A percentile compares a stretch with the other conserved stretches of the same genome.
phyloP scores from a whole-genome alignment of 768 basidiomycete genomes.

The Lactarius vividus region DNA sequence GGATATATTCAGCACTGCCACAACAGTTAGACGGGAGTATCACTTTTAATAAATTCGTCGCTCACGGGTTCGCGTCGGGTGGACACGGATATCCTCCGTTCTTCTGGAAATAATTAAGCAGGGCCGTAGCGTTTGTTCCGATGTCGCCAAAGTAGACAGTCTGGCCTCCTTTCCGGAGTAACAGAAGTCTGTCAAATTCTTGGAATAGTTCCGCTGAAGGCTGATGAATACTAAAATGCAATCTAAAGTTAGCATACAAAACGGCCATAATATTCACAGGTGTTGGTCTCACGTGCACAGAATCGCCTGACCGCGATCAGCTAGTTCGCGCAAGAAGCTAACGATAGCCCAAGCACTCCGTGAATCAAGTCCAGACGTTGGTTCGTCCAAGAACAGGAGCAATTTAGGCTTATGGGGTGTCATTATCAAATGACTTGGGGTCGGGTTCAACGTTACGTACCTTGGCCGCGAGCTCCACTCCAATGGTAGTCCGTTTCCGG shows the following conservation, averaged over 20 bases:
- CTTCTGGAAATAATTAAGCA: constrained; percentile 73
- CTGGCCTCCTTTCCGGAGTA: constrained; percentile 75
- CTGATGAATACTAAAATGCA: constrained; percentile 41
- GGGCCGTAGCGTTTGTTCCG: constrained; percentile 62
- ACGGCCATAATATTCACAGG: neutral
- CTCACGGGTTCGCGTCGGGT: constrained; percentile 63
- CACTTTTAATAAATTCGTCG: neutral
- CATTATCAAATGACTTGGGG: neutral
- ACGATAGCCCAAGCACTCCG: constrained; percentile 86
- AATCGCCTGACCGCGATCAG: constrained; percentile 81
- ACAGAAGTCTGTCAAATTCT: constrained; percentile 74
- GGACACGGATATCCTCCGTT: constrained; percentile 70
- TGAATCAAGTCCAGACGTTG: constrained; percentile 82
- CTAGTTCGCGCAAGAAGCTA: constrained; percentile 69
- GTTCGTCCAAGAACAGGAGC: constrained; percentile 85
- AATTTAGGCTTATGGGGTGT: constrained; percentile 54
- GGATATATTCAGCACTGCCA: constrained; percentile 54
- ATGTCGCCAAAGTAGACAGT: constrained; percentile 92
- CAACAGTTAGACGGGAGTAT: neutral
- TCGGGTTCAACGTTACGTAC: constrained; percentile 13
- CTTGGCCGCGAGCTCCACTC: constrained; percentile 84
- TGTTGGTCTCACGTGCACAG: constrained; percentile 66
- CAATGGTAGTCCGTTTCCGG: constrained; percentile 81
- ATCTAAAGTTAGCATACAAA: neutral
- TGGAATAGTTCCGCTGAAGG: constrained; percentile 86